Base-by-base conservation (phyloP, 2,329 filamentous ascomycete genomes). In the Ceratocystis variospora region DNA sequence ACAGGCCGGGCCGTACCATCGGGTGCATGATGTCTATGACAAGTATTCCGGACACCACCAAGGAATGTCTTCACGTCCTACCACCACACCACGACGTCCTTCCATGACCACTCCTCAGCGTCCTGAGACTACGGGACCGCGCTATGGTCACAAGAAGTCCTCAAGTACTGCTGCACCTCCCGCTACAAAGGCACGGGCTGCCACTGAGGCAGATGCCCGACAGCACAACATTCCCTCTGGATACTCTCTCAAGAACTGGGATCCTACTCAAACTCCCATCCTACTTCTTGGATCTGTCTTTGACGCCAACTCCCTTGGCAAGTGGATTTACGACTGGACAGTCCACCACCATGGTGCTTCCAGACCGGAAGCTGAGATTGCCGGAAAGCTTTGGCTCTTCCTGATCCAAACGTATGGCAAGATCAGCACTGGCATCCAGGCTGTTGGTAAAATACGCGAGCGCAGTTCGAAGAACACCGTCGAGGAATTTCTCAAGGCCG, bases 251-350 rank as follows among this genome's bases (percentile, higher is more conserved):
- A 97, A 97, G 82, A 96, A 97, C 79, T 97, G 94, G 94, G 94
- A 99, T 74, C 93, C 93, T 0, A 86, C 85, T 33, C 93, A 97
- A 79, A 86, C 91, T 71, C 94, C 94, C 63, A 96, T 99, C 74
- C 87, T 96, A 74, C 83, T 99, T 31, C 82, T 97, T 25, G 94
- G 94, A 63, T 96, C 90, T 73, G 94, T 97, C 66, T 97, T 97
- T 73, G 94, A 97, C 74, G 90, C 93, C 73, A 96, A 97, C 81
- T 96, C 90, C 31, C 82, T 99, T 37, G 94, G 94, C 73, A 96
- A 96, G 78, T 99, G 94, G 94, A 95, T 99, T 73, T 99, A 96
- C 77, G 94, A 97, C 81, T 99, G 94, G 94, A 96, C 94, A 19
- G 90, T 96, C 70, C 96, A 90, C 79, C 87, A 88, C 74, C 87